Base-by-base conservation (phyloP, 1,139 yeast genomes). In the Pichiaceae sp. region DNA sequence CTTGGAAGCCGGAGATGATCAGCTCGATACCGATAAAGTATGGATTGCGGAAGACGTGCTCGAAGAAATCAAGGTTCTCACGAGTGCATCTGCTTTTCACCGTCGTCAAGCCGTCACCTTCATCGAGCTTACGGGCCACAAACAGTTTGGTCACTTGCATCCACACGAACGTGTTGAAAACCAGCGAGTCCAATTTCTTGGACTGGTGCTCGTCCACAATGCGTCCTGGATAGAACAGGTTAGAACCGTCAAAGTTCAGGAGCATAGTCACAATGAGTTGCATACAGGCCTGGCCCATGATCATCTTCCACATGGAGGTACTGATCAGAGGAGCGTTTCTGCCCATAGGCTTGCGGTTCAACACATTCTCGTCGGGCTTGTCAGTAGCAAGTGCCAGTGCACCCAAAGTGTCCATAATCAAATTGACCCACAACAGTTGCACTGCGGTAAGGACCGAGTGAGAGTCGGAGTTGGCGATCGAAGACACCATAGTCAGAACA, bases 261-360 rank as follows among this genome's bases (percentile, higher is more conserved):
- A 70, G 66, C 54, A 91, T 82, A 0, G 97, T 89, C 19, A 91
- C 72, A 20, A 70, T 54, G 44, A 93, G 70, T 64, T 91, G 99
- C 42, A 78, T 72, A 8, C 68, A 45, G 1, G 96, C 74, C 62
- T 91, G 96, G 4, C 96, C 94, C 37, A 89, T 48, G 50, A 93
- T 91, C 96, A 93, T 89, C 60, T 91, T 91, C 98, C 98, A 91
- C 91, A 93, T 91, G 16, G 95, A 83, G 4, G 80, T 78, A 2
- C 95, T 70, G 48, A 91, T 89, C 58, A 91, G 68, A 2, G 94
- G 83, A n/a, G 75, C 72, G 19, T 66, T 64, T 53, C 96, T 72
- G 32, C 94, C 93, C 33, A 83, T 89, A 1, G 98, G 99, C 55
- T 75, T 79, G 41, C 87, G 71, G 46, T 82, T 75, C 53, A 91